Conservation (phyloP, 2,329 filamentous ascomycete genomes). For the Graphilbum sp. region DNA sequence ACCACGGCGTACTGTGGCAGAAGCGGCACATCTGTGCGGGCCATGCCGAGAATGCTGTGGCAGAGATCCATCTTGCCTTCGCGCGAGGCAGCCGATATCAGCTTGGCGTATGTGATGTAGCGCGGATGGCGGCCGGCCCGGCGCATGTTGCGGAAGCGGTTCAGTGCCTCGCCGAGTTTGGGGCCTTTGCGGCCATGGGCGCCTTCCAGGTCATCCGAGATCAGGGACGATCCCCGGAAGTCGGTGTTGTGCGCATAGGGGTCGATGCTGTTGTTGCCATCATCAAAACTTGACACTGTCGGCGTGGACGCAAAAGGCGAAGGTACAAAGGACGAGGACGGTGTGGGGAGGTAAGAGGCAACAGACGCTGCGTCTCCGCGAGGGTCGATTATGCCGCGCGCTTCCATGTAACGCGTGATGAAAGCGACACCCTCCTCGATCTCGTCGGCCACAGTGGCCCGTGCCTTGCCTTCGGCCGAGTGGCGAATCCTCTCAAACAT, state of each 20-base stretch:
- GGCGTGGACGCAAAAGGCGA: slow-evolving; percentile 38
- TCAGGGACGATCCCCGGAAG: slow-evolving; percentile 80
- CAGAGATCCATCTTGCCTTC: slow-evolving; percentile 68
- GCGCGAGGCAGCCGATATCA: slow-evolving; percentile 80
- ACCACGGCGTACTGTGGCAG: slow-evolving; percentile 73
- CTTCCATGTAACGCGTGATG: slow-evolving; percentile 41
- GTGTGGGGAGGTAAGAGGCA: slow-evolving; percentile 19
- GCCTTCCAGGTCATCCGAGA: slow-evolving; percentile 79
- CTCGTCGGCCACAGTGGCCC: slow-evolving; percentile 51
- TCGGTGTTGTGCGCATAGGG: slow-evolving; percentile 84
- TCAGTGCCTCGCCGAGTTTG: slow-evolving; percentile 64
- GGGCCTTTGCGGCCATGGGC: slow-evolving; percentile 55
- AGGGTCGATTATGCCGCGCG: slow-evolving; percentile 36
- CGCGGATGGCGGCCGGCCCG: slow-evolving; percentile 79
- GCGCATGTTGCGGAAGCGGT: slow-evolving; percentile 82
- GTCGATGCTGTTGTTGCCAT: slow-evolving; percentile 48
- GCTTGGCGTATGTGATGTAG: slow-evolving; percentile 92
- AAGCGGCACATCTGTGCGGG: slow-evolving; percentile 73
- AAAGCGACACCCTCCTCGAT: slow-evolving; percentile 76
- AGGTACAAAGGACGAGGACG: slow-evolving; percentile 29
- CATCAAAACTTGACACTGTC: slow-evolving; percentile 50
- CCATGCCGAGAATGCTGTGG: slow-evolving; percentile 78
- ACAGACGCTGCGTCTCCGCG: slow-evolving; percentile 32
- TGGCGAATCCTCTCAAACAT: slow-evolving; percentile 78
- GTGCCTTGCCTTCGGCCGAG: slow-evolving; percentile 23